These are phyloP conservation scores for Volvox africanus DNA, from an alignment of 139 green algal genomes.

Conservation along the genomic window DNA sequence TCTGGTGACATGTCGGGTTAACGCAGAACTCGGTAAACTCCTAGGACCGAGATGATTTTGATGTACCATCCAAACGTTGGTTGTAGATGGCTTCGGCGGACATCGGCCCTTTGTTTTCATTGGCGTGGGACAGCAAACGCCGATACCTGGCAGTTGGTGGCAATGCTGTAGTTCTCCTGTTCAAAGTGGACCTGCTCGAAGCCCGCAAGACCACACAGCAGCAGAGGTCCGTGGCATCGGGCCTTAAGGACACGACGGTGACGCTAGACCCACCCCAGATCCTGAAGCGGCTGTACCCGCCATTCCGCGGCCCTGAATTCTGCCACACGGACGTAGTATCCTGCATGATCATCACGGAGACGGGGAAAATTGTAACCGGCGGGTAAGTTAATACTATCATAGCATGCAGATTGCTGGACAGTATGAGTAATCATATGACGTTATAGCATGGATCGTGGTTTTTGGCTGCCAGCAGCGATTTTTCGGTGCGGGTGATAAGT, in stretches of 20 bases:
- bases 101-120: constrained; percentile 65
- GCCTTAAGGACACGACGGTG: constrained; percentile 50
- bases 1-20: neutral
- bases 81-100: constrained; percentile 57
- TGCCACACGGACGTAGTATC: constrained; percentile 78
- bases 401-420: no score
- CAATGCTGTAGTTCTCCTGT: constrained; percentile 68
- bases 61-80: neutral
- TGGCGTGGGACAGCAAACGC: constrained; percentile 69
- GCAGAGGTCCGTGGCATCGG: constrained; percentile 55
- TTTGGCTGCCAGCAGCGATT: no score
- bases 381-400: constrained; percentile 50
- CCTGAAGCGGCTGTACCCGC: constrained; percentile 59
- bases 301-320: constrained; percentile 65
- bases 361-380: constrained; percentile 74
- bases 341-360: constrained; percentile 75
- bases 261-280: constrained; percentile 58
- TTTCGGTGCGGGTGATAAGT: no score
- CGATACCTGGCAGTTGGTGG: constrained; percentile 69
- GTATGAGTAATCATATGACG: no score
- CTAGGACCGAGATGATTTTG: neutral
- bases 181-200: constrained; percentile 68
- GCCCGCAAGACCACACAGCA: constrained; percentile 63
- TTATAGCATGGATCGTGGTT: no score
- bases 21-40: neutral